Evolutionary conservation across 495 filamentous ascomycete genomes (phyloP).

Genomic region (Penicillium coffeae): DNA sequence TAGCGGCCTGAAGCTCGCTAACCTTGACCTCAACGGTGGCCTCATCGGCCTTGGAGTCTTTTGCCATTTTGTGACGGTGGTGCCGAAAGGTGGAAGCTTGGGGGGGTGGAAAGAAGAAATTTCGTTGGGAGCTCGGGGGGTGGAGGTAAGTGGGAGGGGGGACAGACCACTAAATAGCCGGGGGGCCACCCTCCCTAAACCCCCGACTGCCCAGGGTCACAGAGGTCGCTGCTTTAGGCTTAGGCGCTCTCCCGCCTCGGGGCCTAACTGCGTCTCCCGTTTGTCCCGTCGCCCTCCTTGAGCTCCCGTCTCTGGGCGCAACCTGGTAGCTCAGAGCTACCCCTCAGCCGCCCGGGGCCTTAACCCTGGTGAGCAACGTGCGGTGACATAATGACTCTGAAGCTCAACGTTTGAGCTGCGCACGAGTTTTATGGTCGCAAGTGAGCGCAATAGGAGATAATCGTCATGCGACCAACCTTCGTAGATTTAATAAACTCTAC

Average conservation of each 20-base stretch:
- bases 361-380: neutral
- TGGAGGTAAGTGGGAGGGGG: conserved; percentile 5
- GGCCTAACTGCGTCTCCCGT: neutral
- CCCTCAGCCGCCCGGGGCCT: neutral
- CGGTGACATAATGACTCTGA: conserved; percentile 7
- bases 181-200: neutral
- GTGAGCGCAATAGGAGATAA: too few relatives aligned
- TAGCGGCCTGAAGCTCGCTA: conserved; percentile 58
- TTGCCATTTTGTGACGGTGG: conserved; percentile 1
- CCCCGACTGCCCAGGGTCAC: conserved; percentile 5
- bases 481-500: too few relatives aligned
- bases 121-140: conserved; percentile 16
- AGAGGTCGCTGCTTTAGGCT: conserved; percentile 25
- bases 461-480: too few relatives aligned
- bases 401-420: too few relatives aligned
- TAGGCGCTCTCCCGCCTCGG: conserved; percentile 10
- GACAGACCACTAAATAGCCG: conserved; percentile 26
- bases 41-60: conserved; percentile 4
- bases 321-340: conserved; percentile 1
- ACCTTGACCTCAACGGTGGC: conserved; percentile 48
- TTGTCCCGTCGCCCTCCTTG: neutral
- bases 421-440: too few relatives aligned
- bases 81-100: conserved; percentile 1
- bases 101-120: conserved; percentile 11
- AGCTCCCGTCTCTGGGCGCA: too few relatives aligned